Percentiles rank a stretch among this genome's conserved stretches.
Evolutionary conservation across 1,284 basidiomycete genomes (phyloP).

Genomic region (Nidula niveotomentosa): DNA sequence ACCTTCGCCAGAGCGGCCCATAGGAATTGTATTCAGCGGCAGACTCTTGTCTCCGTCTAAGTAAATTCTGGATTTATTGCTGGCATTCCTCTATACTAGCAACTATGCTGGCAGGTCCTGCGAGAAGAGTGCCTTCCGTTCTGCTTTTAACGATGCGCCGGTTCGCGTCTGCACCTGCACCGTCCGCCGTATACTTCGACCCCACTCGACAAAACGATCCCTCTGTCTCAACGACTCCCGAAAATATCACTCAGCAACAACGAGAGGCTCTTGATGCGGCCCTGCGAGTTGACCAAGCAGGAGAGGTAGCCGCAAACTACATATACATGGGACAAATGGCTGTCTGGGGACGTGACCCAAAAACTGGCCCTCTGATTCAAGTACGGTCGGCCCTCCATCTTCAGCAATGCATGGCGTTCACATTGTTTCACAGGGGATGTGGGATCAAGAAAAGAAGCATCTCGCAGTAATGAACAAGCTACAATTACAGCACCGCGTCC

Average conservation of each 20-base stretch:
- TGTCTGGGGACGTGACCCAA: conserved; percentile 63
- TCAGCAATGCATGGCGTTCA: neutral
- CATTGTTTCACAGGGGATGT: conserved; percentile 77
- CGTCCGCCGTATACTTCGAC: conserved; percentile 36
- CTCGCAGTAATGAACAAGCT: conserved; percentile 84
- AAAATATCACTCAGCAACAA: conserved; percentile 44
- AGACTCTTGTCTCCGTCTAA: too few relatives aligned
- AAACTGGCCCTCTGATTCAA: conserved; percentile 73
- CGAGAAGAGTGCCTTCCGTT: too few relatives aligned
- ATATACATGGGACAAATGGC: conserved; percentile 87
- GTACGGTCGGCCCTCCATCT: conserved; percentile 36
- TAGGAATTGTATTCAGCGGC: too few relatives aligned
- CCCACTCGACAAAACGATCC: conserved; percentile 27
- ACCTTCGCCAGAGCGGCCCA: too few relatives aligned
- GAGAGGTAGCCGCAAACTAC: conserved; percentile 91
- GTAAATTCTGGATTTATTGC: too few relatives aligned
- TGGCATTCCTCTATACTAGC: too few relatives aligned
- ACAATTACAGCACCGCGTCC: conserved; percentile 79
- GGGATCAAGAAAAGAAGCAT: conserved; percentile 96
- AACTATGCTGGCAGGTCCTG: too few relatives aligned
- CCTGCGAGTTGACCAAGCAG: conserved; percentile 89
- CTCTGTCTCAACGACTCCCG: conserved; percentile 47
- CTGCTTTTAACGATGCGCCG: neutral
- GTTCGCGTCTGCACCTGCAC: conserved; percentile 12
- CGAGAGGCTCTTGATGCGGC: conserved; percentile 56